phyloP scores from a whole-genome alignment of 2,329 filamentous ascomycete species.

The Scedosporium aurantiacum region DNA sequence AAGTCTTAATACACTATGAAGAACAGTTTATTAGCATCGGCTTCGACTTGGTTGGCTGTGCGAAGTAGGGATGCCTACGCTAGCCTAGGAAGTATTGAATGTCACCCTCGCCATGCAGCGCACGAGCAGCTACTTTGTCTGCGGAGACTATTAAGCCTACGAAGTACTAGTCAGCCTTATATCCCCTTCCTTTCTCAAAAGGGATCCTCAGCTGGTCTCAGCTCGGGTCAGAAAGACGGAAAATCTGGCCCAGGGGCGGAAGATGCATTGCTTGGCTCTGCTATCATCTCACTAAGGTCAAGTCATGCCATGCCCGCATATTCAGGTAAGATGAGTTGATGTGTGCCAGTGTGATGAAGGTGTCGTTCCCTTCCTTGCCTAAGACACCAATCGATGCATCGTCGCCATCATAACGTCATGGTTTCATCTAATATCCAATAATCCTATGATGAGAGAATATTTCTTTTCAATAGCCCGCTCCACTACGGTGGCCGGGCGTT shows the following conservation, averaged over 20 bases:
- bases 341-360: no score
- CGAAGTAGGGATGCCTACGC: no score
- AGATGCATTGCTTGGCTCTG: neutral
- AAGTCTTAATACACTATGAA: no score
- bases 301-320: no score
- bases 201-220: neutral
- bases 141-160: neutral
- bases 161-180: neutral
- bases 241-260: neutral
- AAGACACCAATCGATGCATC: neutral
- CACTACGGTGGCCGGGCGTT: neutral
- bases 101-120: neutral
- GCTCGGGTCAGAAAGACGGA: neutral
- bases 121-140: neutral
- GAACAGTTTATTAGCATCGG: no score
- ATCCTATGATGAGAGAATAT: neutral
- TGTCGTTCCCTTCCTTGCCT: no score
- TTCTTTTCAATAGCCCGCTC: neutral
- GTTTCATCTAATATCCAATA: neutral
- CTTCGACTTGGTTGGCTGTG: no score
- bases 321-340: no score
- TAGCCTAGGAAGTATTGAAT: no score
- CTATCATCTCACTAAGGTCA: neutral
- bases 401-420: neutral
- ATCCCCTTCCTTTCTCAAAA: neutral